Percentiles rank a stretch among this genome's conserved stretches.
Conservation (phyloP, 768 basidiomycete genomes). For the Rubroboletus satanas region DNA sequence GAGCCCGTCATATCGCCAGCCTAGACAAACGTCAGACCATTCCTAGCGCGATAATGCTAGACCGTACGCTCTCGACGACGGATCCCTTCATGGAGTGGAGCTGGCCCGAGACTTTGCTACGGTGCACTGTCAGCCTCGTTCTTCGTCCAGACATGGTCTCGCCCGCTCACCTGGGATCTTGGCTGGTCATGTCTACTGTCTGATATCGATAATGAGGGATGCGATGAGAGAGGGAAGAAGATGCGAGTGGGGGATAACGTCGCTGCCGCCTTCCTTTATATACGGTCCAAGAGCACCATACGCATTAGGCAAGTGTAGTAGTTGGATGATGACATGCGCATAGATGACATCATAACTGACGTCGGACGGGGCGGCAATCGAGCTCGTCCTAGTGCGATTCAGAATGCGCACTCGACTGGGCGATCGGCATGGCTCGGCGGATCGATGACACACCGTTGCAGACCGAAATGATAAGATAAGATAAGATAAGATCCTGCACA, state of each 20-base stretch:
- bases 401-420: background rate
- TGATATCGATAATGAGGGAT: background rate
- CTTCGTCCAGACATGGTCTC: background rate
- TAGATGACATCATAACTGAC: slow-evolving; percentile 32
- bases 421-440: too few species aligned
- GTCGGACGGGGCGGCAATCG: slow-evolving; percentile 16
- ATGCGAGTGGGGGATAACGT: background rate
- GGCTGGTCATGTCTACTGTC: slow-evolving; percentile 10
- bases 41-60: background rate
- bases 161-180: slow-evolving; percentile 28
- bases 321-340: slow-evolving; percentile 20
- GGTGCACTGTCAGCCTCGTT: background rate
- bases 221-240: slow-evolving; percentile 1
- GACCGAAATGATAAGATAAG: too few species aligned
- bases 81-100: slow-evolving; percentile 39
- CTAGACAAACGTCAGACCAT: slow-evolving; percentile 3
- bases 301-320: slow-evolving; percentile 30
- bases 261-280: slow-evolving; percentile 19
- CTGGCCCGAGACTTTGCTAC: slow-evolving; percentile 35
- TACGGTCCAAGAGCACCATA: slow-evolving; percentile 17
- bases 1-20: slow-evolving; percentile 44
- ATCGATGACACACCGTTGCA: too few species aligned
- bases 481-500: background rate
- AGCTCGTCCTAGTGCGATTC: background rate
- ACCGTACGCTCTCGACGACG: slow-evolving; percentile 31